These are phyloP conservation scores for Musa acuminata DNA, from an alignment of 176 grass and related monocot species.

Conservation along the genomic window DNA sequence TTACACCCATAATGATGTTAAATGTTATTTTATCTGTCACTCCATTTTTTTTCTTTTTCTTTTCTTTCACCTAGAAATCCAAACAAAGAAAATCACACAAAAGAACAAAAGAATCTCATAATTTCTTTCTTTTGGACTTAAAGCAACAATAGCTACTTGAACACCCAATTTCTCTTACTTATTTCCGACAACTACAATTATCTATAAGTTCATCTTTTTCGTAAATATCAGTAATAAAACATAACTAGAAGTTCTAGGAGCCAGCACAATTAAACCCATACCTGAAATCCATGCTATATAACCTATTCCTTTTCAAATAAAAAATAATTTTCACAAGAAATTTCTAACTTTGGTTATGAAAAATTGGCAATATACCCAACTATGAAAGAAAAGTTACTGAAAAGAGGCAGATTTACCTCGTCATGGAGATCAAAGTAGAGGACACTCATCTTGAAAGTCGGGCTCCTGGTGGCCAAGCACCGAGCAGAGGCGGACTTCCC, in stretches of 20 bases:
- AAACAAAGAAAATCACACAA: background rate
- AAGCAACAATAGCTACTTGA: background rate
- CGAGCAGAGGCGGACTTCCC: slow-evolving; percentile 62
- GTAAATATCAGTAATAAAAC: background rate
- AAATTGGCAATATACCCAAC: background rate
- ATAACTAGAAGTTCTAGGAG: background rate
- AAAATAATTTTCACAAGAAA: background rate
- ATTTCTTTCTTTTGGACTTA: background rate
- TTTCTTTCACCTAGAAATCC: background rate
- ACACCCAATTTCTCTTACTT: background rate
- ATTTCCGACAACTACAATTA: background rate
- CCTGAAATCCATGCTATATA: background rate
- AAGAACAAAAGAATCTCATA: background rate
- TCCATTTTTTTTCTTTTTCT: background rate
- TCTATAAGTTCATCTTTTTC: background rate
- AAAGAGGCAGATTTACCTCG: slow-evolving; percentile 13
- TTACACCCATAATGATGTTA: background rate
- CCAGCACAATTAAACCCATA: background rate
- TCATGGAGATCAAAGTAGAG: slow-evolving; percentile 81
- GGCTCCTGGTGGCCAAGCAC: slow-evolving; percentile 80
- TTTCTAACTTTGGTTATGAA: background rate
- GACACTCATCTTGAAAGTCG: slow-evolving; percentile 86
- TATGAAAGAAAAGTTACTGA: background rate
- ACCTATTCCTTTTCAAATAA: too few relatives aligned
- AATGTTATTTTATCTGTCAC: background rate